Base-by-base conservation (phyloP, 2,329 filamentous ascomycete species). In the Xylaria arbuscula region DNA sequence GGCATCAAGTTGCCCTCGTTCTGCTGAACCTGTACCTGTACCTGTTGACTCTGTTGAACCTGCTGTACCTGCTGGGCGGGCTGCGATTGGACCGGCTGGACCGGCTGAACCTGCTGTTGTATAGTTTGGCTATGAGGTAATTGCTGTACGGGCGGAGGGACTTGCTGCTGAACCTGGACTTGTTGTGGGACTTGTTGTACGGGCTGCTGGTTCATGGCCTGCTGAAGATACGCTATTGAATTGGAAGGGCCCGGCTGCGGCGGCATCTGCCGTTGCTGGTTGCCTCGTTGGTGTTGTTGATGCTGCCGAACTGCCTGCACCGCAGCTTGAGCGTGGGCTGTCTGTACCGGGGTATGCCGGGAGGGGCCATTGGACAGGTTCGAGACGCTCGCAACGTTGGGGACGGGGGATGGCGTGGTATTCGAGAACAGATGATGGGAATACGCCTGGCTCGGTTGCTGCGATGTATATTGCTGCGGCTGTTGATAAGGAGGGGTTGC, bases 401-500 rank as follows among this genome's bases (percentile, higher is more conserved):
- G 78, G 32, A 84, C 82, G 74, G 80, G 84, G 76, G 80, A 85
- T 54, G 84, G 78, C 24, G 81, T 81, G 24, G 84, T 78, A 56
- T 80, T 82, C 74, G 81, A 78, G 78, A 87, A 89, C 69, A 89
- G 80, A 71, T 87, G 85, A 72, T 86, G 85, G 22, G 84, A 78
- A 70, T 87, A 88, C 22, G 81, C 80, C 68, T 83, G 81, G 17
- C 83, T 79, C 34, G 83, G 80, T 73, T 86, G 85, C 75, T 88
- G 86, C 58, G 86, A 80, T 63, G 83, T 78, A 76, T 88, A 88
- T 67, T 83, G 80, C 71, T 86, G 84, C 62, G 83, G 75, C 76
- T 87, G 76, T 76, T 87, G 86, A 75, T 88, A 89, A 1, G 86
- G 84, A 67, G 82, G 82, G 24, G 84, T 84, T 47, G 86, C 84